phyloP scores from a whole-genome alignment of 2,329 filamentous ascomycete genomes.

The Fusarium robinianum region DNA sequence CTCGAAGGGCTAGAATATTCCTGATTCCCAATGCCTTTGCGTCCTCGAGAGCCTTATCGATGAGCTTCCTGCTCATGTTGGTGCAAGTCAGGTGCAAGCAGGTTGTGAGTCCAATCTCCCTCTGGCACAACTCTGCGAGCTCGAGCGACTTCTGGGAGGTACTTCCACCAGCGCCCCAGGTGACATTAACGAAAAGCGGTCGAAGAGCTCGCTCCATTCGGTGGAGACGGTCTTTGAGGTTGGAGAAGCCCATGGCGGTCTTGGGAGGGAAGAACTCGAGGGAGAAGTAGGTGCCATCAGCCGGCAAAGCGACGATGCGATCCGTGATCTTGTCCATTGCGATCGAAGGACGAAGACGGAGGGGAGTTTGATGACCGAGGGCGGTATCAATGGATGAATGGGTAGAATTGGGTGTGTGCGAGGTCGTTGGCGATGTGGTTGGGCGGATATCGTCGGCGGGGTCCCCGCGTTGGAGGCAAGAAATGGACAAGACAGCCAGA shows the following conservation, averaged over 20 bases:
- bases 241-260: constrained; percentile 92
- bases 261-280: constrained; percentile 99
- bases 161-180: constrained; percentile 95
- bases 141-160: constrained; percentile 91
- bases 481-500: constrained; percentile 3
- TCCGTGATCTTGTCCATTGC: constrained; percentile 87
- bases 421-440: not conserved
- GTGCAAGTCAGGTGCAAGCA: constrained; percentile 97
- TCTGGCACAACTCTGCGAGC: constrained; percentile 92
- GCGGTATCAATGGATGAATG: not conserved
- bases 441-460: constrained; percentile 24
- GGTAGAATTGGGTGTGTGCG: constrained; percentile 1
- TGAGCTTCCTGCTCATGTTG: constrained; percentile 86
- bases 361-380: not conserved
- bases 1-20: constrained; percentile 90
- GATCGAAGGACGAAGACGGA: constrained; percentile 10
- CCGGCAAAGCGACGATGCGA: constrained; percentile 89
- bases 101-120: constrained; percentile 88
- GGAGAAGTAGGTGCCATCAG: constrained; percentile 85
- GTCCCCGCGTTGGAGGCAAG: constrained; percentile 2
- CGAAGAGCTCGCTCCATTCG: constrained; percentile 92
- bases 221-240: constrained; percentile 88
- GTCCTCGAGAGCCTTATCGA: constrained; percentile 88
- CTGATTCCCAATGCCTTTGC: constrained; percentile 88
- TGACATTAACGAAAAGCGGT: constrained; percentile 94